Conservation (phyloP, 1,284 basidiomycete species). For the Xerocomus tenax region DNA sequence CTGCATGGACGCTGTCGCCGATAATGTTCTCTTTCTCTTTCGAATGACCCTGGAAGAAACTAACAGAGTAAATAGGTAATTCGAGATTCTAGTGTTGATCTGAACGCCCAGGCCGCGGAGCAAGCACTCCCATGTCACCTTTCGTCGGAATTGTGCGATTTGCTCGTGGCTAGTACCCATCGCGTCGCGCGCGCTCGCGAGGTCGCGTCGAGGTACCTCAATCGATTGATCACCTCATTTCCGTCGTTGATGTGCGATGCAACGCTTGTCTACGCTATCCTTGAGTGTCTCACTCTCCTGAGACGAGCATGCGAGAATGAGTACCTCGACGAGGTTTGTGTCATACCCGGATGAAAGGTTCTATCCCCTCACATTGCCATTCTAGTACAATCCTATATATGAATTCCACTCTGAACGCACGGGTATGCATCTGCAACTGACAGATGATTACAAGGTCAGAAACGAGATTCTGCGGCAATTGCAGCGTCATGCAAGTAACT, state of each 20-base stretch:
- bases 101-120: conserved; percentile 67
- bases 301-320: conserved; percentile 86
- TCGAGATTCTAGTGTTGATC: conserved; percentile 58
- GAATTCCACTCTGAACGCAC: conserved; percentile 75
- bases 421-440: conserved; percentile 70
- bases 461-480: conserved; percentile 77
- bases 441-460: conserved; percentile 81
- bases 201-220: conserved; percentile 75
- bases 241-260: conserved; percentile 91
- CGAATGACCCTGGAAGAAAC: not conserved
- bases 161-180: conserved; percentile 80
- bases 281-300: conserved; percentile 88
- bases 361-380: conserved; percentile 6
- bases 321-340: conserved; percentile 77
- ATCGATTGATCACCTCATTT: conserved; percentile 84
- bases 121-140: conserved; percentile 73
- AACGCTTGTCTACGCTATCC: conserved; percentile 77
- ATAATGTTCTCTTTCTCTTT: conserved; percentile 52
- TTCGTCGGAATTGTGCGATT: conserved; percentile 64
- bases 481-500: conserved; percentile 65
- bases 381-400: conserved; percentile 80
- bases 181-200: conserved; percentile 75
- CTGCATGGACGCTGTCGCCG: conserved; percentile 80
- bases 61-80: conserved; percentile 49
- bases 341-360: not conserved